Conservation (phyloP, 2,329 filamentous ascomycete genomes). For the Phialophora macrospora region DNA sequence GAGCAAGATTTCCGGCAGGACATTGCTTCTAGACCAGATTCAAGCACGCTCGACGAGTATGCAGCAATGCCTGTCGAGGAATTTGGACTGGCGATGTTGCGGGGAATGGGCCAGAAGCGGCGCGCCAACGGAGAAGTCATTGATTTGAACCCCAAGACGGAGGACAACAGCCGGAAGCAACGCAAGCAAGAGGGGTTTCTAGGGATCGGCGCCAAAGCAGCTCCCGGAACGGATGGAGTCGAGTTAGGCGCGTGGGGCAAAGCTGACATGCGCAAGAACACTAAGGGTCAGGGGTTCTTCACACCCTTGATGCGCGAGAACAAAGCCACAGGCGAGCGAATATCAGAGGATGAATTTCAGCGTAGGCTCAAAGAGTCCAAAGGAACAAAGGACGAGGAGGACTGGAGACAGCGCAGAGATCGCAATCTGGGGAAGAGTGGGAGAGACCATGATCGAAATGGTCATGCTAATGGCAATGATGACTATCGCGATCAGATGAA, state of each 20-base stretch:
- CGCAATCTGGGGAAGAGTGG: slow-evolving; percentile 50
- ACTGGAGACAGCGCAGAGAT: slow-evolving; percentile 53
- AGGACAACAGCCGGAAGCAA: slow-evolving; percentile 57
- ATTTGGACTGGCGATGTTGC: slow-evolving; percentile 86
- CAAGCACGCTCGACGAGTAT: slow-evolving; percentile 81
- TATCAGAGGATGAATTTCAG: slow-evolving; percentile 67
- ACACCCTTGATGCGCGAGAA: slow-evolving; percentile 66
- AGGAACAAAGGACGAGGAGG: slow-evolving; percentile 49
- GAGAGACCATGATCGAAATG: slow-evolving; percentile 45
- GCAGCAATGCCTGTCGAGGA: slow-evolving; percentile 89
- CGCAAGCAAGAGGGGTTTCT: slow-evolving; percentile 75
- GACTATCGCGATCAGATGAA: slow-evolving; percentile 47
- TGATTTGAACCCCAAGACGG: slow-evolving; percentile 48
- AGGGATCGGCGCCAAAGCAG: slow-evolving; percentile 84
- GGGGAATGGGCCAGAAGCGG: slow-evolving; percentile 94
- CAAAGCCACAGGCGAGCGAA: slow-evolving; percentile 65
- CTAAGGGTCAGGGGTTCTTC: slow-evolving; percentile 59
- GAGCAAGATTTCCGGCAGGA: slow-evolving; percentile 71
- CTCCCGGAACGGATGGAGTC: slow-evolving; percentile 52
- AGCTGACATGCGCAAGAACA: slow-evolving; percentile 58
- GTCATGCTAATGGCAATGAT: slow-evolving; percentile 43
- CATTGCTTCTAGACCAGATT: slow-evolving; percentile 72
- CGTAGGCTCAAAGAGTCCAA: slow-evolving; percentile 57
- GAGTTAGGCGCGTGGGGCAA: slow-evolving; percentile 84
- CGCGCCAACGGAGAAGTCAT: slow-evolving; percentile 59